phyloP scores from a whole-genome alignment of 495 filamentous ascomycete genomes.

The Opeltia flavorubescens region DNA sequence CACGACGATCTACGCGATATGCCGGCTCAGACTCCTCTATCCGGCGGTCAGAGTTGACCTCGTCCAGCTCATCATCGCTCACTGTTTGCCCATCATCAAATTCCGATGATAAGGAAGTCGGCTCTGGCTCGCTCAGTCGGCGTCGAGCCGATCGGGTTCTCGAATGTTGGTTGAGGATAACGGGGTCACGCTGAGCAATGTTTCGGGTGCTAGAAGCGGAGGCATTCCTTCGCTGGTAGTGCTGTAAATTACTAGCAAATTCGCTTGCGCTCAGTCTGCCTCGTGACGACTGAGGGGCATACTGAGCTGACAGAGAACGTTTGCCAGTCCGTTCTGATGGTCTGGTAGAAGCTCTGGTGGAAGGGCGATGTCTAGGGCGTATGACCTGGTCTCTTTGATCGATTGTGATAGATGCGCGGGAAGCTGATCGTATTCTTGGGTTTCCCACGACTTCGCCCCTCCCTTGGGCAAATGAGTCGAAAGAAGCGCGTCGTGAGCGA shows the following conservation, averaged over 20 bases:
- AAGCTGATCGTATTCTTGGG: constrained; percentile 24
- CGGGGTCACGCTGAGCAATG: background rate
- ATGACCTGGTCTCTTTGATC: constrained; percentile 27
- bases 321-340: constrained; percentile 25
- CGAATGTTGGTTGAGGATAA: constrained; percentile 11
- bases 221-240: constrained; percentile 5
- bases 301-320: constrained; percentile 15
- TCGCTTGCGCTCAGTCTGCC: constrained; percentile 14
- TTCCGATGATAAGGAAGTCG: background rate
- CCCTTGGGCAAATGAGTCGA: constrained; percentile 20
- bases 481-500: constrained; percentile 36
- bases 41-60: background rate
- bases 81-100: background rate
- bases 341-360: constrained; percentile 23
- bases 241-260: constrained; percentile 9
- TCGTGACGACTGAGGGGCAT: constrained; percentile 3
- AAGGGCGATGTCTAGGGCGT: constrained; percentile 20
- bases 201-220: constrained; percentile 6
- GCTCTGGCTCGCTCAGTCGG: background rate
- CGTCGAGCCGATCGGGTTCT: constrained; percentile 9
- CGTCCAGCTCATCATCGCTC: constrained; percentile 22
- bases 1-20: constrained; percentile 16
- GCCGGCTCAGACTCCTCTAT: background rate
- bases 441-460: constrained; percentile 19
- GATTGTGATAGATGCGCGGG: constrained; percentile 34